These are phyloP conservation scores for Monilinia aucupariae DNA, from an alignment of 2,329 filamentous ascomycete species.

Conservation along the genomic window DNA sequence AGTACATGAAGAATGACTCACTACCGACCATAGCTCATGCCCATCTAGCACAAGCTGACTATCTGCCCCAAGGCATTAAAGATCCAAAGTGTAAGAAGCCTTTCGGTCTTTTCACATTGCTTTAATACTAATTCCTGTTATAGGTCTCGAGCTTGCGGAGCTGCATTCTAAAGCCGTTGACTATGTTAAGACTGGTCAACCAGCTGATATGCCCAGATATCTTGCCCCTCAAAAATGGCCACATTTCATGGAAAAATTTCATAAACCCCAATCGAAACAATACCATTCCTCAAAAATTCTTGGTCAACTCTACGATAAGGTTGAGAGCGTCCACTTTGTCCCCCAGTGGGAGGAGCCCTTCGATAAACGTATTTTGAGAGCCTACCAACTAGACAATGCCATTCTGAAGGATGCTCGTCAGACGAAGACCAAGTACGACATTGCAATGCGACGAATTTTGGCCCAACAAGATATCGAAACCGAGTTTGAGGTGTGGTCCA, in stretches of 20 bases:
- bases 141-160: slow-evolving; percentile 63
- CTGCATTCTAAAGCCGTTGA: slow-evolving; percentile 91
- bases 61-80: slow-evolving; percentile 54
- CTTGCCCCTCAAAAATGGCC: slow-evolving; percentile 64
- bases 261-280: slow-evolving; percentile 40
- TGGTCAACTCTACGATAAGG: slow-evolving; percentile 75
- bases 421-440: slow-evolving; percentile 75
- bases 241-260: slow-evolving; percentile 78
- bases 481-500: slow-evolving; percentile 89
- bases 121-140: slow-evolving; percentile 14
- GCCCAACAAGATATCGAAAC: slow-evolving; percentile 75
- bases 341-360: slow-evolving; percentile 70
- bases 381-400: slow-evolving; percentile 50
- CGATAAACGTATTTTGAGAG: slow-evolving; percentile 65
- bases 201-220: slow-evolving; percentile 58
- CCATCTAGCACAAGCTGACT: slow-evolving; percentile 75
- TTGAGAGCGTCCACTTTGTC: slow-evolving; percentile 60
- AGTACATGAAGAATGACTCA: slow-evolving; percentile 86
- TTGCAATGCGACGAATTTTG: slow-evolving; percentile 71
- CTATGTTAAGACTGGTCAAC: slow-evolving; percentile 82
- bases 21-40: slow-evolving; percentile 74
- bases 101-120: not conserved
- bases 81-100: slow-evolving; percentile 56
- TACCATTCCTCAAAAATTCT: slow-evolving; percentile 70
- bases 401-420: slow-evolving; percentile 54